Percentiles rank a stretch among this genome's conserved stretches.
phyloP scores from a whole-genome alignment of 306 rosid species.

The Quercus variabilis region DNA sequence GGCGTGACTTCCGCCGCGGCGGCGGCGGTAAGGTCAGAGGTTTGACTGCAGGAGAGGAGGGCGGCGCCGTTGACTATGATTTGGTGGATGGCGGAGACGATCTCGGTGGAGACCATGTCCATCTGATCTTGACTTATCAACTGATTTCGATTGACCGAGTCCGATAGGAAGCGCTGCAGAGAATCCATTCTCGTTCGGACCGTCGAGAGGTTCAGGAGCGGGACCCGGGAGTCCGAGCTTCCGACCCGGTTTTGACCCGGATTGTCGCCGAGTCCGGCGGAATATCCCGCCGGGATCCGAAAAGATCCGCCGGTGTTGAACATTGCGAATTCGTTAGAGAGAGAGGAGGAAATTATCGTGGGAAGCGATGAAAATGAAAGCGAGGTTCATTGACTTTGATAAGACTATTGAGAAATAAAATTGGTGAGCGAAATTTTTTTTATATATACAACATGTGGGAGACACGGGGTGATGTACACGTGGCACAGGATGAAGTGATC shows the following conservation, averaged over 20 bases:
- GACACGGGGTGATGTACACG: too few species aligned
- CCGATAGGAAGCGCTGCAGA: conserved; percentile 49
- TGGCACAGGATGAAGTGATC: too few species aligned
- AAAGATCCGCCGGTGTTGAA: conserved; percentile 17
- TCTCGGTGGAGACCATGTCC: conserved; percentile 54
- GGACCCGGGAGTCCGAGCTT: conserved; percentile 28
- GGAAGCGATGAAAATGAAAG: too few species aligned
- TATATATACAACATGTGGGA: too few species aligned
- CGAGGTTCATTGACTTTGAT: not conserved
- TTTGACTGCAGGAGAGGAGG: conserved; percentile 36
- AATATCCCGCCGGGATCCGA: not conserved
- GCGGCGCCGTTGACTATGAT: conserved; percentile 57
- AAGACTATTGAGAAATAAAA: not conserved
- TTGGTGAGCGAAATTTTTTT: not conserved
- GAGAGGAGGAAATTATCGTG: not conserved
- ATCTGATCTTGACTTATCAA: conserved; percentile 38
- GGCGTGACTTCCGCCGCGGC: not conserved
- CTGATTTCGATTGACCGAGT: conserved; percentile 38
- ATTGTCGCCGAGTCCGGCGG: not conserved
- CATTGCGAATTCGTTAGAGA: not conserved
- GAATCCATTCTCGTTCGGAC: conserved; percentile 52
- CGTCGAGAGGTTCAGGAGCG: conserved; percentile 56
- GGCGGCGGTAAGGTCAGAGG: not conserved
- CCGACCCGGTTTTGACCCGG: not conserved
- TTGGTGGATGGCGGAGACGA: conserved; percentile 53